Base-by-base conservation (phyloP, 2,329 filamentous ascomycete genomes). In the Lachnellula hyalina region DNA sequence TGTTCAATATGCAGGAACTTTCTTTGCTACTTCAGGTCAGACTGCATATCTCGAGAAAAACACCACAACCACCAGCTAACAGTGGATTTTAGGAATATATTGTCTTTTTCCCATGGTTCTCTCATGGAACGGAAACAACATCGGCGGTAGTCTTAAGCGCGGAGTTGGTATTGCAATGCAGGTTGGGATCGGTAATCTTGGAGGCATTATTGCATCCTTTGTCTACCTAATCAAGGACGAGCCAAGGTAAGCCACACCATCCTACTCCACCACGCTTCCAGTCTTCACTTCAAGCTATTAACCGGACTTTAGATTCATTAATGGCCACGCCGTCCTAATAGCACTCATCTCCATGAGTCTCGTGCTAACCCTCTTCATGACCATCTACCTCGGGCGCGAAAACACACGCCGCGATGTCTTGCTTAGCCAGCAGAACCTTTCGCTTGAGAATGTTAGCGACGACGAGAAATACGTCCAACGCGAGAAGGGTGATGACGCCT, bases 101-200 rank as follows among this genome's bases (percentile, higher is more conserved):
- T 90, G 91, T 0, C 85, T 83, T 64, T 88, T 95, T 53, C 75
- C 89, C 9, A 92, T 96, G 66, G 93, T 89, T 0, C 88, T 95
- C 58, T 84, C 85, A 1, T 96, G 92, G 92, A 78, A 86, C 23
- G 84, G 85, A 49, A 96, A 96, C 73, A 96, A 96, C 60, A 80
- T 85, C 34, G 91, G 96, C 71, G 87, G 92, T n/a, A 87, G 93
- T 6, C 93, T 94, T 72, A 96, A 96, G 76, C 83, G 91, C 40
- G 92, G 90, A 38, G 86, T 96, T 15, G 89, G 89, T 0, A 74
- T 96, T 1, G 92, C 91, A 0, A 84, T 96, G 62, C 87, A 96
- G 52, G 93, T 96, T 58, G 90, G 87, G 19, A 95, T 89, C 86
- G 91, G 91, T 19, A 96, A 96, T 67, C 75, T 96, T 45, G 95